Evolutionary conservation across 2,329 filamentous ascomycete species (phyloP).

Genomic region (Alternaria burnsii): DNA sequence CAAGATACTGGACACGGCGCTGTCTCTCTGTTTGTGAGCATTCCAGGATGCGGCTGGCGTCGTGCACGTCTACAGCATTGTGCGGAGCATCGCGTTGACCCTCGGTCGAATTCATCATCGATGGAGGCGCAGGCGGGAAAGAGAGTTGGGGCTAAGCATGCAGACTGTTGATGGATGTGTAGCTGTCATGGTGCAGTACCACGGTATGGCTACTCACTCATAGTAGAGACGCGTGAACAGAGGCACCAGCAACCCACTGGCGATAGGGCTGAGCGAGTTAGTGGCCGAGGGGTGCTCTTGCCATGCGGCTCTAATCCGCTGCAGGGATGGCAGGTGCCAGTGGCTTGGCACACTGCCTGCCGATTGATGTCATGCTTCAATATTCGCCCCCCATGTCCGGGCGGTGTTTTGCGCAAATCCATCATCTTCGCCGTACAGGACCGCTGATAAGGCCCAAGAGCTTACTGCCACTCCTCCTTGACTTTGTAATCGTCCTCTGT

Average conservation of each 20-base stretch:
- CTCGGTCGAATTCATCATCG: slow-evolving; percentile 34
- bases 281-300: slow-evolving; percentile 21
- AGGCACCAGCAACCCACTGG: neutral
- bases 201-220: neutral
- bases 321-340: slow-evolving; percentile 25
- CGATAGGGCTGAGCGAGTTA: slow-evolving; percentile 21
- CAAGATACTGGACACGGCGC: slow-evolving; percentile 43
- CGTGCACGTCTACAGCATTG: slow-evolving; percentile 32
- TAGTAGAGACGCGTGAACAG: neutral
- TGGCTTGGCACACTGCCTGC: slow-evolving; percentile 18
- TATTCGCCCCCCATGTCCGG: slow-evolving; percentile 22
- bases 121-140: slow-evolving; percentile 3
- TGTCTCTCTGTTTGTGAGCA: slow-evolving; percentile 40
- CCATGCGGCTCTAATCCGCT: slow-evolving; percentile 20
- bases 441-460: slow-evolving; percentile 6
- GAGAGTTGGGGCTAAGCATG: slow-evolving; percentile 2
- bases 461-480: neutral
- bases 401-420: slow-evolving; percentile 9
- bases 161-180: slow-evolving; percentile 7
- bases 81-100: slow-evolving; percentile 12
- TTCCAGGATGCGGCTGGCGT: slow-evolving; percentile 41
- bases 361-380: slow-evolving; percentile 24
- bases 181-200: slow-evolving; percentile 7
- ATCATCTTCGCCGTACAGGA: slow-evolving; percentile 15
- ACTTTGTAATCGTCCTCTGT: slow-evolving; percentile 16